Percentiles rank a stretch among this genome's conserved stretches.
phyloP scores from a whole-genome alignment of 768 basidiomycete genomes.

The Suillus weaverae region DNA sequence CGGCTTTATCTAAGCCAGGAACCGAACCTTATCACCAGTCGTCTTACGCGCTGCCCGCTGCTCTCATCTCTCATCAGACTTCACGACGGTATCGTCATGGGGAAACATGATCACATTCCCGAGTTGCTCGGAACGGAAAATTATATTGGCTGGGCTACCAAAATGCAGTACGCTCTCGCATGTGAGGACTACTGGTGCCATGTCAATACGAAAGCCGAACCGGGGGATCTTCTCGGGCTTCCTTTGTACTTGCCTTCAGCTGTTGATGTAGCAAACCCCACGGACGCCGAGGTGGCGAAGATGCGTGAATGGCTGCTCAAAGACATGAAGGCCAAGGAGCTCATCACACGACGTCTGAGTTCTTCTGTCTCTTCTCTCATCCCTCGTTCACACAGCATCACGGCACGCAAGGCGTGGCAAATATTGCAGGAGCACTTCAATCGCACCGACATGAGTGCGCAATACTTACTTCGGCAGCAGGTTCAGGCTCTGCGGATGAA shows the following conservation, averaged over 20 bases:
- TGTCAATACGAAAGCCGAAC: slow-evolving; percentile 3
- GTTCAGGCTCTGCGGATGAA: no score
- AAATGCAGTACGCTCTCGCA: slow-evolving; percentile 2
- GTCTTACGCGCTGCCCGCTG: not conserved
- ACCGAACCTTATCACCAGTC: not conserved
- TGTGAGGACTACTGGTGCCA: slow-evolving; percentile 1
- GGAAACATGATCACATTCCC: slow-evolving; percentile 14
- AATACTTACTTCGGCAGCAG: no score
- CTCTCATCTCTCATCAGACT: not conserved
- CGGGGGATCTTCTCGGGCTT: not conserved
- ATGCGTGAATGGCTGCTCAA: slow-evolving; percentile 5
- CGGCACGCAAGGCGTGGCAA: no score
- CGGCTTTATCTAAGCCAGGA: not conserved
- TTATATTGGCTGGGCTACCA: not conserved
- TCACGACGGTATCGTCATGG: not conserved
- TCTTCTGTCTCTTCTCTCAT: no score
- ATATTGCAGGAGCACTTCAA: no score
- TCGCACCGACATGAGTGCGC: no score
- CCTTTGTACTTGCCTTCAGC: not conserved
- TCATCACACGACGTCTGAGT: no score
- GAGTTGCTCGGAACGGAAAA: slow-evolving; percentile 1
- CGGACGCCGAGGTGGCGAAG: not conserved
- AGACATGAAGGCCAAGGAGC: no score
- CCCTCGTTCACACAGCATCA: no score
- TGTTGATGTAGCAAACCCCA: no score